Evolutionary conservation across 805 yeast genomes (phyloP), one percentile per base, ranked within the genome.

Genomic region (Spathaspora boniae): DNA sequence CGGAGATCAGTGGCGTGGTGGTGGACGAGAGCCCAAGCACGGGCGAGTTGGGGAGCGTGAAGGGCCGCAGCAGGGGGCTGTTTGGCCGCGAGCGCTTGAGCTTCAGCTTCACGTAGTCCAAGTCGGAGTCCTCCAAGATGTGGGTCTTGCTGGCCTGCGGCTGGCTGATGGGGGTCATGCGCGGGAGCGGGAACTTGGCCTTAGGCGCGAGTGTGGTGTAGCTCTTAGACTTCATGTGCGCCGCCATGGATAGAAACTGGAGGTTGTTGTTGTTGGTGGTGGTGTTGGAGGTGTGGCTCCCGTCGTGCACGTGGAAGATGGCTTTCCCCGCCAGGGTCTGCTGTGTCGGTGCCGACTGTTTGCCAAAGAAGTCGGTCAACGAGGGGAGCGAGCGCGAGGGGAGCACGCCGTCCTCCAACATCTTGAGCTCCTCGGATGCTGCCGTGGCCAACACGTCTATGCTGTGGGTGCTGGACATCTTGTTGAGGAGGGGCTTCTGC

Each of bases 111-210:
- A 69, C 70, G 39, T 68, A 68, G 36, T 70, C 76, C 33, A 74
- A 51, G 40, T 72, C 77, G 6, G 73, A 58, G 37, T 70, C 72
- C 34, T 73, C 71, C 19, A 60, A 49, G 6, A 45, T 33, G 16
- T 43, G 45, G 15, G 34, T 17, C 25, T 31, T 36, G 11, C 34
- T 38, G 8, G 44, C 46, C 34, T 54, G 38, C 31, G 33, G 40
- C 20, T 22, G 48, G 37, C 67, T 53, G 18, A 77, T 50, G 6
- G 82, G 84, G 0, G 83, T 79, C 81, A 79, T 75, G 50, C 80
- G 65, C 50, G 79, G 84, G 36, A 80, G 54, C 3, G 83, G 70
- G 31, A 68, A 59, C 28, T 69, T 54, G 4, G 73, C 56, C 38
- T 28, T 45, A 44, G 15, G 48, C 28, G 22, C 43, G 29, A 45